These are phyloP conservation scores for Apiospora phragmitis DNA, from an alignment of 2,329 filamentous ascomycete species.

Conservation along the genomic window DNA sequence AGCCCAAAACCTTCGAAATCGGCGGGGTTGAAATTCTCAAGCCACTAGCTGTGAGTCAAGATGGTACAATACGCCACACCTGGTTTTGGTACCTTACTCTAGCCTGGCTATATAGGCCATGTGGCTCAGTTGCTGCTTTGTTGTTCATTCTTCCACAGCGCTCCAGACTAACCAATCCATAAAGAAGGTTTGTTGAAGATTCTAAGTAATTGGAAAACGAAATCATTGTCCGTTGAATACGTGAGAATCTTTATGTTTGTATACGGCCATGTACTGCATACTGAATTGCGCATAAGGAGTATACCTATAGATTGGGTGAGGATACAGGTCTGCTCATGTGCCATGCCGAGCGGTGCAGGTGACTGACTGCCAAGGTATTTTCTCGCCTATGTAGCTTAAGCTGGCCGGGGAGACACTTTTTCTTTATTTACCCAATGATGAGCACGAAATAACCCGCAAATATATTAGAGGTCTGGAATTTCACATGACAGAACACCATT, in stretches of 20 bases:
- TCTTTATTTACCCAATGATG: not conserved
- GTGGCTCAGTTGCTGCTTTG: not conserved
- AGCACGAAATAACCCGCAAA: not conserved
- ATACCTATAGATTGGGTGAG: not conserved
- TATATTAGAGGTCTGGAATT: not conserved
- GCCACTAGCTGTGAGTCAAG: not conserved
- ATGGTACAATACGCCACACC: not conserved
- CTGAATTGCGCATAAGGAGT: not conserved
- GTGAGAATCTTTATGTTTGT: too few relatives aligned
- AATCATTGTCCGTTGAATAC: not conserved
- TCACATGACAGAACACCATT: not conserved
- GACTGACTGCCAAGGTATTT: not conserved
- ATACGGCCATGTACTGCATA: not conserved
- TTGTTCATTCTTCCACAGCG: not conserved
- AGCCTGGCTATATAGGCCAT: not conserved
- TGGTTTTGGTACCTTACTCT: not conserved
- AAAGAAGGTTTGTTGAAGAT: not conserved
- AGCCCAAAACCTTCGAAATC: constrained; percentile 6
- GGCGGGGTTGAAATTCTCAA: not conserved
- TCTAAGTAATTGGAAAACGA: not conserved
- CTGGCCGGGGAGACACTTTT: not conserved
- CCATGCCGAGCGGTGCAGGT: not conserved
- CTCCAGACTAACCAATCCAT: not conserved
- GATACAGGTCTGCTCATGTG: not conserved
- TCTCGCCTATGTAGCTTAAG: not conserved